Evolutionary conservation across 2,329 filamentous ascomycete genomes (phyloP).

Genomic region (Fusarium solani-melongenae): DNA sequence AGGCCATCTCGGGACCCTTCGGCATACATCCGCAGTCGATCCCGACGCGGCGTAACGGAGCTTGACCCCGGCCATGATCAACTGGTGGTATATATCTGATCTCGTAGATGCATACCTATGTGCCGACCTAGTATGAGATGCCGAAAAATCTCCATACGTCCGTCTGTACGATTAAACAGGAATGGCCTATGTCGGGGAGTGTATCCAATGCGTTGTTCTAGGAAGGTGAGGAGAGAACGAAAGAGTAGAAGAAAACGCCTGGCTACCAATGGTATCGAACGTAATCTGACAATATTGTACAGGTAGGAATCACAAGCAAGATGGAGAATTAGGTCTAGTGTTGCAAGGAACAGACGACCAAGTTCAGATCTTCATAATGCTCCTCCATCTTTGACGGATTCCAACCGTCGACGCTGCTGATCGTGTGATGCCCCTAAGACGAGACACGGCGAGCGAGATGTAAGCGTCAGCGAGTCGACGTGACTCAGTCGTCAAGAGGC

Average conservation of each 20-base stretch:
- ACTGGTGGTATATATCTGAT: constrained; percentile 17
- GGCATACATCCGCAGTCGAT: constrained; percentile 8
- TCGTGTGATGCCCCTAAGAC: constrained; percentile 5
- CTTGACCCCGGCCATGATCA: constrained; percentile 31
- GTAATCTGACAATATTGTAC: constrained; percentile 17
- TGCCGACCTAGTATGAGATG: constrained; percentile 20
- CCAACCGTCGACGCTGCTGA: neutral
- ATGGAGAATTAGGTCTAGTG: neutral
- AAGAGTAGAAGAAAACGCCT: constrained; percentile 3
- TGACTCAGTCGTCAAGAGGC: neutral
- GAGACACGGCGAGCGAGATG: neutral
- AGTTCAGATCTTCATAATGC: neutral
- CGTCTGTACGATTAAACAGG: constrained; percentile 16
- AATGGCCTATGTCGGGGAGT: neutral
- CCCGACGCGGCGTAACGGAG: constrained; percentile 33
- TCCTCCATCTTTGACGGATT: constrained; percentile 19
- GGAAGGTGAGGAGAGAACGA: constrained; percentile 4
- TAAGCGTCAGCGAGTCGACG: neutral
- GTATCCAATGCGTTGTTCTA: constrained; percentile 10
- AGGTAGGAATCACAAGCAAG: neutral
- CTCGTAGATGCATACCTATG: constrained; percentile 13
- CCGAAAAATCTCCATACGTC: constrained; percentile 36
- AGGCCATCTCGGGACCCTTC: constrained; percentile 29
- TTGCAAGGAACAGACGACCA: constrained; percentile 3
- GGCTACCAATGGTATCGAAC: neutral